phyloP scores from a whole-genome alignment of 179 eudicot genomes.

The Silene noctiflora region DNA sequence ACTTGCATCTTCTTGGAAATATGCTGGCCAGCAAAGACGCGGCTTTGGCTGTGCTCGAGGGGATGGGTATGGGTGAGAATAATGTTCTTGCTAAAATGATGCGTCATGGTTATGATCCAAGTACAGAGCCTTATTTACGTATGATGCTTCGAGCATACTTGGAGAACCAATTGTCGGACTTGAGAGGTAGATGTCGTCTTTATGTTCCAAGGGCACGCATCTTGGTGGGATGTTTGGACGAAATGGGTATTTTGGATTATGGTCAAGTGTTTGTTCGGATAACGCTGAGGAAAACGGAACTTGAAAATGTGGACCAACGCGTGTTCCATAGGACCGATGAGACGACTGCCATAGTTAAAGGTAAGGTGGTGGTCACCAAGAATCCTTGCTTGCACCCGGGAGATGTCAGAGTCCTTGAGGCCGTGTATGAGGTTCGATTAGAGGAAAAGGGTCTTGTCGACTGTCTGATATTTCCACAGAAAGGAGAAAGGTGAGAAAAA shows the following conservation, averaged over 20 bases:
- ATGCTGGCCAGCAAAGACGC: constrained; percentile 57
- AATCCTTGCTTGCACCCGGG: constrained; percentile 98
- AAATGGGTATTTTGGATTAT: constrained; percentile 66
- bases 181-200: constrained; percentile 64
- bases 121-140: constrained; percentile 71
- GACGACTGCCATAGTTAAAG: constrained; percentile 53
- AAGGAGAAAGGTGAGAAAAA: constrained; percentile 66
- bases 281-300: constrained; percentile 62
- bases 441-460: constrained; percentile 63
- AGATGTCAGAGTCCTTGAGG: constrained; percentile 90
- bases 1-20: constrained; percentile 53
- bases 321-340: constrained; percentile 64
- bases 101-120: constrained; percentile 75
- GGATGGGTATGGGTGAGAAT: constrained; percentile 54
- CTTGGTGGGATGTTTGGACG: constrained; percentile 86
- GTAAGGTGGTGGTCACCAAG: constrained; percentile 87
- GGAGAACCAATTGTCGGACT: constrained; percentile 60
- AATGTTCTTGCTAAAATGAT: constrained; percentile 60
- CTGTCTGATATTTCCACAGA: constrained; percentile 91
- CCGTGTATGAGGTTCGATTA: constrained; percentile 64
- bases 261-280: constrained; percentile 82
- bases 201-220: constrained; percentile 80
- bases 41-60: constrained; percentile 64
- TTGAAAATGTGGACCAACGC: constrained; percentile 37
- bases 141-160: constrained; percentile 80